Base-by-base conservation (phyloP, 2,329 filamentous ascomycete species). In the Aspergillus quadricinctus region DNA sequence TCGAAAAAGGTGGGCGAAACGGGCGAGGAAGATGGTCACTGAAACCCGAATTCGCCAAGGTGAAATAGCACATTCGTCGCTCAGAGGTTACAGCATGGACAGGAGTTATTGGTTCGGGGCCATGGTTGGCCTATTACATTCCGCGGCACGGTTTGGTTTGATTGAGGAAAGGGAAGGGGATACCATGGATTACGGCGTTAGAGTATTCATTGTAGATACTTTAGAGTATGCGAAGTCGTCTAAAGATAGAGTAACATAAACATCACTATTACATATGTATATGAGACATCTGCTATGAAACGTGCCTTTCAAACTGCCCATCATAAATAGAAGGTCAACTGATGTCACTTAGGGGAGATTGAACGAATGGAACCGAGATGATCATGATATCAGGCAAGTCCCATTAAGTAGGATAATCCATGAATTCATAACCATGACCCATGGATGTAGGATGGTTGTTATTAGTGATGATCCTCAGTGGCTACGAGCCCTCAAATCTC, bases 1-100 rank as follows among this genome's bases (percentile, higher is more conserved):
- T 96, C 70, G 83, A 90, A 67, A 80, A 77, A 63, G 80, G 79
- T 4, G 73, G 73, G 10, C 67, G 75, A 31, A 72, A 77, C 52
- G 70, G 79, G 51, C 72, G 81, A 59, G 83, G 81, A 0, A 78
- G 76, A 59, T 87, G 84, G 84, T 77, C 80, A 49, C 64, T 87
- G 63, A 86, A 81, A 72, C 80, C 83, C 37, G 83, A 86, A 66
- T 84, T 78, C 66, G 64, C 66, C 3, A 64, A 59, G 50, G 54
- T 50, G 52, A 55, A 57, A 49, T 62, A 50, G n/a, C 46, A 14
- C 9, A 7, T 48, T 25, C 31, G 14, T 35, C 31, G 4, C 31
- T 35, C 10, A 35, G 4, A 5, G 11, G 31, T 17, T 35, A 17
- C 31, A 17, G 31, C 31, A 17, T 35, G 11, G 8, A 27, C 21